Evolutionary conservation across 345 rosid genomes (phyloP).

Genomic region (Gossypium sturtianum): DNA sequence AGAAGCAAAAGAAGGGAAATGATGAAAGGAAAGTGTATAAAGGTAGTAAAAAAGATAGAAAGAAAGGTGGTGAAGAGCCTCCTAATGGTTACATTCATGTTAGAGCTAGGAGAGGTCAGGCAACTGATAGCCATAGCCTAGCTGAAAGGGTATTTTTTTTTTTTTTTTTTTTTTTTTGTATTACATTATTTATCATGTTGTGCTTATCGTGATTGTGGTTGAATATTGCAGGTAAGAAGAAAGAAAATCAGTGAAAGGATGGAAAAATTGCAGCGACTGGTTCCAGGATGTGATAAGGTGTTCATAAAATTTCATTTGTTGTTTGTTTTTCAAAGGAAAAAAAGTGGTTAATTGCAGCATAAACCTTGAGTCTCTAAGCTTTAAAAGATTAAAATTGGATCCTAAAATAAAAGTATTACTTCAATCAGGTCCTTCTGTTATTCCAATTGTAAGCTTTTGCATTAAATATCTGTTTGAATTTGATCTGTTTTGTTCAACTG

Average conservation of each 20-base stretch:
- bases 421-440: no score
- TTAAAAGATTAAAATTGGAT: no score
- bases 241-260: conserved; percentile 77
- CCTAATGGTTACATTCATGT: conserved; percentile 70
- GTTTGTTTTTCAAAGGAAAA: no score
- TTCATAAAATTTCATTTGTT: background rate
- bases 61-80: conserved; percentile 33
- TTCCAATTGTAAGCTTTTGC: no score
- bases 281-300: conserved; percentile 87
- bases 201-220: no score
- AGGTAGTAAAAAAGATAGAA: conserved; percentile 28
- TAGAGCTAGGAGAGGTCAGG: conserved; percentile 83
- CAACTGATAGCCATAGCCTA: conserved; percentile 69
- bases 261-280: conserved; percentile 53
- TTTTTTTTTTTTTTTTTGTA: background rate
- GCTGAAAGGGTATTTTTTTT: conserved; percentile 59
- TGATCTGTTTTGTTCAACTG: no score
- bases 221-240: conserved; percentile 47
- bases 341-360: no score
- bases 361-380: no score
- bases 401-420: no score
- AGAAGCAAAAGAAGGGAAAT: conserved; percentile 42
- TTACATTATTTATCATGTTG: background rate
- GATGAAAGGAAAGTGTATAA: conserved; percentile 25
- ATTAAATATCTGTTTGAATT: no score